Base-by-base conservation (phyloP, 2,329 filamentous ascomycete species). In the Claviceps capensis region DNA sequence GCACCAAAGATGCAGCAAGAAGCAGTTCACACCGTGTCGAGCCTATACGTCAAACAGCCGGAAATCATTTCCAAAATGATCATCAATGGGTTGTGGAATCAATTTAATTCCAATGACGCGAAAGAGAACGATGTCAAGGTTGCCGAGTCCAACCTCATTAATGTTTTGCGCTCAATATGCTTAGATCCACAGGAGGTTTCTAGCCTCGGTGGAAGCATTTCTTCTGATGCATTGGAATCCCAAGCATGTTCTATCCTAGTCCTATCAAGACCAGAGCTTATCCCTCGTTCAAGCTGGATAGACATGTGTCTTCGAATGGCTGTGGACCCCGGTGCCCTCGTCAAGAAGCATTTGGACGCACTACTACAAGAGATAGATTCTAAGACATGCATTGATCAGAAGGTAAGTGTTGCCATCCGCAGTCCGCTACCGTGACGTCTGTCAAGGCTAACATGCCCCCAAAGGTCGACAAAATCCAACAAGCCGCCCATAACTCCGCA, bases 281-380 rank as follows among this genome's bases (percentile, higher is more conserved):
- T 97, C 53, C 84, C 88, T 0, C 79, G 79, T 54, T 76, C 82
- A 19, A 86, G 79, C 55, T 98, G 94, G 94, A 97, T 98, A 61
- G 84, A 93, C 43, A 70, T 89, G 3, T 95, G 88, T 61, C 75
- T 97, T 52, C 81, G 81, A 54, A 83, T 86, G 57, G 84, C 83
- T 13, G 72, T 88, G 13, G 93, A 98, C 65, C 93, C 93, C 5
- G 91, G 90, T 17, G 72, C 78, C 22, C 75, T 98, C 52, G 87
- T 85, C 2, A 74, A 74, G 52, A 77, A 81, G 50, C 74, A 83
- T 52, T 72, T 84, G 30, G 72, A 81, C 45, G 67, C 75, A 9
- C 78, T 93, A 55, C 72, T 97, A 48, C 68, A 78, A 36, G 80
- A 90, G 61, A 81, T 96, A 48, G 67, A 73, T 38, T 62, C 67